phyloP scores from a whole-genome alignment of 495 filamentous ascomycete species.

The Annulohypoxylon bovei region DNA sequence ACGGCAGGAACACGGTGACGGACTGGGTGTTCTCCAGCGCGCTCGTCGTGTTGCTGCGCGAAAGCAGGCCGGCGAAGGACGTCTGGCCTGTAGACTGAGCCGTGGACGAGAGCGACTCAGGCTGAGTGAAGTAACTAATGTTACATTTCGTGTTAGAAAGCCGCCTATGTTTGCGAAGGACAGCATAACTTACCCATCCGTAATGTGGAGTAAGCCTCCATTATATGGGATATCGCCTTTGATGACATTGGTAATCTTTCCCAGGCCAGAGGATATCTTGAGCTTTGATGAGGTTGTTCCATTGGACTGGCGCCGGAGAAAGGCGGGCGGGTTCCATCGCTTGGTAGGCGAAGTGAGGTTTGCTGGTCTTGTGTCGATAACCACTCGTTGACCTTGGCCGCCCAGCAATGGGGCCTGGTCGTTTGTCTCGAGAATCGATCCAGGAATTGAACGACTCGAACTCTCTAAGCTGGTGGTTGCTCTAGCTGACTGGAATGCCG shows the following conservation, averaged over 20 bases:
- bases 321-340: constrained; percentile 1
- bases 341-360: constrained; percentile 24
- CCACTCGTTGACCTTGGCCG: constrained; percentile 16
- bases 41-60: constrained; percentile 54
- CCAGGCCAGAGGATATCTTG: constrained; percentile 43
- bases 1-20: constrained; percentile 42
- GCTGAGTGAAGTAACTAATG: constrained; percentile 55
- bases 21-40: constrained; percentile 46
- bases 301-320: not conserved
- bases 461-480: constrained; percentile 5
- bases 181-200: constrained; percentile 40
- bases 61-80: constrained; percentile 39
- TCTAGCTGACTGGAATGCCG: constrained; percentile 22
- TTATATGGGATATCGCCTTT: constrained; percentile 46
- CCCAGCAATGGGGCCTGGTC: constrained; percentile 2
- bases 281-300: constrained; percentile 13
- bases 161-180: not conserved
- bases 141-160: not conserved
- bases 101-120: constrained; percentile 51
- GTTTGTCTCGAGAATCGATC: constrained; percentile 22
- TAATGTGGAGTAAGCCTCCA: constrained; percentile 47
- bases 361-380: constrained; percentile 21
- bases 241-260: constrained; percentile 47
- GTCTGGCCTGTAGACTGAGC: constrained; percentile 32
- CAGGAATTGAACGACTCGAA: constrained; percentile 17